Evolutionary conservation across 164 flowering plant species (phyloP).

Genomic region (Vitis rupestris): DNA sequence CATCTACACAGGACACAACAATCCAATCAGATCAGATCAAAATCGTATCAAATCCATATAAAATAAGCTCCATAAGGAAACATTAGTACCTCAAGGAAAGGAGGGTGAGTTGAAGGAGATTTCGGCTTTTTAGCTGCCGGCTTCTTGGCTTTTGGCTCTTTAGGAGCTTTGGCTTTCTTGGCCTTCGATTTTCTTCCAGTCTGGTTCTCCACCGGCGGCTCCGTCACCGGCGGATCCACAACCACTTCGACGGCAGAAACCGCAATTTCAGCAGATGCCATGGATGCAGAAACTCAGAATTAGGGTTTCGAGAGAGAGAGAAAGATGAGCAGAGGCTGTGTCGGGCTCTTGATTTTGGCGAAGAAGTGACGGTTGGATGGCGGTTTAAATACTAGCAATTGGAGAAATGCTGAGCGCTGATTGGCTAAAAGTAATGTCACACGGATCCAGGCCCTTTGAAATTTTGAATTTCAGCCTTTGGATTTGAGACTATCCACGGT

Average conservation of each 20-base stretch:
- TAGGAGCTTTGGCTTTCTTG: constrained; percentile 7
- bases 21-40: constrained; percentile 1
- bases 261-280: constrained; percentile 18
- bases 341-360: too few species aligned
- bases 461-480: constrained; percentile 30
- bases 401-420: constrained; percentile 23
- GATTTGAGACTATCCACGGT: constrained; percentile 40
- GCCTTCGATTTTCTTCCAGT: constrained; percentile 10
- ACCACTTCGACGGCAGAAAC: neutral
- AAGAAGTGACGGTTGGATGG: neutral
- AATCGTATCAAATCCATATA: neutral
- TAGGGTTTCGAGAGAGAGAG: neutral
- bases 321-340: neutral
- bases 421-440: constrained; percentile 31
- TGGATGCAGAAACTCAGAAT: neutral
- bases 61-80: too few species aligned
- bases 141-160: constrained; percentile 20
- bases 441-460: constrained; percentile 29
- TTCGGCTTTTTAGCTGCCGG: constrained; percentile 27
- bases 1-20: constrained; percentile 29
- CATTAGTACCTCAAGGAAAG: constrained; percentile 43
- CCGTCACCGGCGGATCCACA: neutral
- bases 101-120: constrained; percentile 42
- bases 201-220: neutral
- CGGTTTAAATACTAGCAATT: constrained; percentile 22